Evolutionary conservation across 306 rosid genomes (phyloP).

Genomic region (Trifolium repens): DNA sequence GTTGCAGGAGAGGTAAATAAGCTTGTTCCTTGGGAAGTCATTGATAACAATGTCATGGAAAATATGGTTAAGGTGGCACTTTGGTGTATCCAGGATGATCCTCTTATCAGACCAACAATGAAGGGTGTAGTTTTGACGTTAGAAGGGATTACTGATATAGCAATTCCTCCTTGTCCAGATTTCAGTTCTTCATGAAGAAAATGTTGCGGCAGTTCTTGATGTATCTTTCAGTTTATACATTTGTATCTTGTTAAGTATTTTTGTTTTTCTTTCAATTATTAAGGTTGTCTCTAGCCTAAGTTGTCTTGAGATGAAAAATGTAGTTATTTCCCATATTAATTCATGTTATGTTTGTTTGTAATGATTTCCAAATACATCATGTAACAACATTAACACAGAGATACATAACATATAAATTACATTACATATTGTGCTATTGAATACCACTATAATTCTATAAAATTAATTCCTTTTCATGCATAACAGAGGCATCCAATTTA

Average conservation of each 20-base stretch:
- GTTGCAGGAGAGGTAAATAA: constrained; percentile 30
- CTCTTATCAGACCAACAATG: constrained; percentile 49
- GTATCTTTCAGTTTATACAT: neutral
- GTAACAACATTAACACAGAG: no score
- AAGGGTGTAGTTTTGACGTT: constrained; percentile 51
- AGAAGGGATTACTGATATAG: constrained; percentile 42
- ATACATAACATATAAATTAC: no score
- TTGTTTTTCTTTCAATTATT: constrained; percentile 10
- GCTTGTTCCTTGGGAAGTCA: constrained; percentile 33
- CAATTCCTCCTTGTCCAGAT: constrained; percentile 52
- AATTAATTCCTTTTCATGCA: no score
- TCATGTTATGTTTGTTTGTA: no score
- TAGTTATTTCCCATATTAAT: neutral
- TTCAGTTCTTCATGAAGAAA: constrained; percentile 22
- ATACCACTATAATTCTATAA: no score
- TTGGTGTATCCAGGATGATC: constrained; percentile 54
- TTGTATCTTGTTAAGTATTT: neutral
- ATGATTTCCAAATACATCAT: no score
- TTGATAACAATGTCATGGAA: constrained; percentile 33
- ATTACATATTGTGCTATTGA: no score
- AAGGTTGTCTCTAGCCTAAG: neutral
- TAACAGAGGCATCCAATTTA: no score
- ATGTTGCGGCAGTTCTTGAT: neutral
- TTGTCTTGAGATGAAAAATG: neutral
- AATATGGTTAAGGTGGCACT: constrained; percentile 48